Evolutionary conservation across 306 rosid species (phyloP).

Genomic region (Quercus glauca): DNA sequence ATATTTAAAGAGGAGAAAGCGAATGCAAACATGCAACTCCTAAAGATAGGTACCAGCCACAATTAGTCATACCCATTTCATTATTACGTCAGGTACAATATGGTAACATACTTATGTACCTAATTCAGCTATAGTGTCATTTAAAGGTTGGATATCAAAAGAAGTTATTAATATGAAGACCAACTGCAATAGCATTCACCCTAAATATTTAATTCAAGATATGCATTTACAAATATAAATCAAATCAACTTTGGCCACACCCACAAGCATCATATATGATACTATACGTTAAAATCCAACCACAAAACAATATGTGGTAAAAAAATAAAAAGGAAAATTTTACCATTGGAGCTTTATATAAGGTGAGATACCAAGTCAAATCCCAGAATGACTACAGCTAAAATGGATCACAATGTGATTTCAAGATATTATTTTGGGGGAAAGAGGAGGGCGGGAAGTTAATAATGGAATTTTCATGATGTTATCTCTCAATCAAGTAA

Average conservation of each 20-base stretch:
- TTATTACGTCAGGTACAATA: background rate
- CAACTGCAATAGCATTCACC: background rate
- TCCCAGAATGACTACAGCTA: background rate
- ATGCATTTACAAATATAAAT: background rate
- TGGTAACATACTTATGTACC: background rate
- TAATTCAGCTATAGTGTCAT: background rate
- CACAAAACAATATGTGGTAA: background rate
- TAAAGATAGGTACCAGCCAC: background rate
- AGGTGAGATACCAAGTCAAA: background rate
- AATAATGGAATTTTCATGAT: background rate
- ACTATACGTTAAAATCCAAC: background rate
- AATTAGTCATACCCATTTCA: background rate
- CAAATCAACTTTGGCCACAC: background rate
- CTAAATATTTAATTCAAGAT: background rate
- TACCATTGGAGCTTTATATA: background rate
- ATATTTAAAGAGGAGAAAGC: background rate
- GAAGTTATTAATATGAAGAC: background rate
- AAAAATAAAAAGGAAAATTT: background rate
- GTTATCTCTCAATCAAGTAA: background rate
- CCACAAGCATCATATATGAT: background rate
- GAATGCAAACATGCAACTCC: background rate
- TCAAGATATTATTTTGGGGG: too few species aligned
- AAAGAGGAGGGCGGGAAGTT: too few species aligned
- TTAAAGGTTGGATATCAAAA: background rate
- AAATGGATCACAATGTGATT: background rate